Conservation (phyloP, 805 yeast species). For the Zygotorulaspora florentina region DNA sequence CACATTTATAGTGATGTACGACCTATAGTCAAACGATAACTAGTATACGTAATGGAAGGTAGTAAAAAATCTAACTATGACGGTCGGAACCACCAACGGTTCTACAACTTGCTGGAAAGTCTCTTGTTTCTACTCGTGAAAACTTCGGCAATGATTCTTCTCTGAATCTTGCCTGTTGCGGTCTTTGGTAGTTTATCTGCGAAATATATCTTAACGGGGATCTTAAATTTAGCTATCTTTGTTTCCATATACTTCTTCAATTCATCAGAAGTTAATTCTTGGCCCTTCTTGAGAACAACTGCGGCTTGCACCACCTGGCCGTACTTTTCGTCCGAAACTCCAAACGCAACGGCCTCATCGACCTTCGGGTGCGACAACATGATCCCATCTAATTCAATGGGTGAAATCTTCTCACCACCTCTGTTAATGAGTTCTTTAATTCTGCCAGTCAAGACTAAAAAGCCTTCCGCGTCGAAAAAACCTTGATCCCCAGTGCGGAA, state of each 20-base stretch:
- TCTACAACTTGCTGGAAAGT: slow-evolving; percentile 28
- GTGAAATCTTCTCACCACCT: slow-evolving; percentile 76
- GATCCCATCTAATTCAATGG: slow-evolving; percentile 62
- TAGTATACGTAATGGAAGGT: background rate
- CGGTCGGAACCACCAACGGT: too few relatives aligned
- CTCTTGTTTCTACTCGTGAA: slow-evolving; percentile 37
- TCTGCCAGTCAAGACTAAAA: slow-evolving; percentile 61
- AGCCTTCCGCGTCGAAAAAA: slow-evolving; percentile 52
- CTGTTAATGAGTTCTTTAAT: slow-evolving; percentile 70
- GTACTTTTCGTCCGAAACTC: slow-evolving; percentile 60
- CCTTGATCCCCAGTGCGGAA: slow-evolving; percentile 84
- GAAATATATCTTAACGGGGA: slow-evolving; percentile 55
- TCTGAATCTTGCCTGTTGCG: slow-evolving; percentile 73
- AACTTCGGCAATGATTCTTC: slow-evolving; percentile 57
- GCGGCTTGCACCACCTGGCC: slow-evolving; percentile 74
- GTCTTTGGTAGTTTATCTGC: slow-evolving; percentile 66
- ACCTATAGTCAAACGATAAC: background rate
- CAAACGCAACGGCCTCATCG: slow-evolving; percentile 67
- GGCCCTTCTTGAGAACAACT: slow-evolving; percentile 48
- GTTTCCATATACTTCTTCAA: slow-evolving; percentile 43
- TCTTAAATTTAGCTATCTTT: slow-evolving; percentile 53
- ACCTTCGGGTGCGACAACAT: slow-evolving; percentile 59
- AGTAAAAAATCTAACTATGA: too few relatives aligned
- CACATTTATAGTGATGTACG: background rate
- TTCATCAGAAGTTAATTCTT: slow-evolving; percentile 40